Evolutionary conservation across 352 stramenopile species (phyloP), one percentile per base, ranked within the genome.

Genomic region (Globisporangium barbulae): DNA sequence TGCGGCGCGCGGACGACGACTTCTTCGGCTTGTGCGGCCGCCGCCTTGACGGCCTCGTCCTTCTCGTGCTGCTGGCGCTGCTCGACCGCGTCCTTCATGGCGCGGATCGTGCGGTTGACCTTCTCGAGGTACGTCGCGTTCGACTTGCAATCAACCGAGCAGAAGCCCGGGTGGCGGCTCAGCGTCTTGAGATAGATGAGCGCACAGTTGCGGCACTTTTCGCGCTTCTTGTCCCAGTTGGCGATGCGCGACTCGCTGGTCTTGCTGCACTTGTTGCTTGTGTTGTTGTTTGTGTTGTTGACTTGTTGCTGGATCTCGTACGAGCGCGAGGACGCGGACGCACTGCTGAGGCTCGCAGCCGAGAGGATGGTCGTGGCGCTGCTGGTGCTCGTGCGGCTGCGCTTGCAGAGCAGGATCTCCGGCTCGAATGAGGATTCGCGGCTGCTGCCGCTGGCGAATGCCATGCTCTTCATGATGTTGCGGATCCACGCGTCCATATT

Each of bases 71-170:
- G 65, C 39, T 73, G 74, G 13, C 77, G 75, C 53, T 85, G 76
- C 58, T 91, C 67, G 30, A 85, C 79, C 7, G 79, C 84, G 63
- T 76, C 64, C 50, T 91, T 89, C 75, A 95, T 84, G 19, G 82
- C 83, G 60, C 78, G 78, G 68, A 93, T 93, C 41, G 81, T 88
- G 72, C 80, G 79, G 73, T 91, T 92, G 2, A 95, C 83, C 69
- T 93, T 90, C 49, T 86, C 75, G 28, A 95, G 69, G 73, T 95
- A 95, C 2, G 70, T 62, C 53, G 85, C 88, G 74, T 95, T 95
- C 41, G 85, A 93, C 75, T 95, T 93, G 81, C 87, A 95, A 70
- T 95, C 87, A 48, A 95, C 79, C 9, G 87, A 95, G 77, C 87
- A 95, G 61, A 83, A 94, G 72, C 83, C 83, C 5, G 74, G 55